Conservation (phyloP, 805 yeast species). For the Saturnispora halmiae region DNA sequence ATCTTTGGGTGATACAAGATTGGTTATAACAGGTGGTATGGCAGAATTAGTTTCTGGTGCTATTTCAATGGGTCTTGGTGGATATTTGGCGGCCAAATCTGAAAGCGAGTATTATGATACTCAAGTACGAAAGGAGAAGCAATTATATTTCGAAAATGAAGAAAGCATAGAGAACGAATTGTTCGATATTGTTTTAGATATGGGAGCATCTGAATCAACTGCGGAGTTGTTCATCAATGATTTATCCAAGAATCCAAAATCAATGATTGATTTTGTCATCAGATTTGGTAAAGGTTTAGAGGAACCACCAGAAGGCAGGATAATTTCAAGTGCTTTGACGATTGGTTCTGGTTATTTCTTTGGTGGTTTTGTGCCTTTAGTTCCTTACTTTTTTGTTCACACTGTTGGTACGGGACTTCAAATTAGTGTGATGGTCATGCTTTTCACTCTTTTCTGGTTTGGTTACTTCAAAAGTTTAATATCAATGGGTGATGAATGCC, state of each 20-base stretch:
- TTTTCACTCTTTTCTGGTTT: slow-evolving; percentile 73
- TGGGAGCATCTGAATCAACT: slow-evolving; percentile 65
- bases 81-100: slow-evolving; percentile 87
- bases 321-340: slow-evolving; percentile 77
- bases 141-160: slow-evolving; percentile 54
- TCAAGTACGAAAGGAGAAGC: slow-evolving; percentile 64
- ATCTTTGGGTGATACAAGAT: slow-evolving; percentile 76
- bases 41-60: slow-evolving; percentile 97
- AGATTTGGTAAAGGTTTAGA: slow-evolving; percentile 88
- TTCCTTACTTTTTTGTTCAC: slow-evolving; percentile 80
- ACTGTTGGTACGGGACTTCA: slow-evolving; percentile 73
- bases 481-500: slow-evolving; percentile 72
- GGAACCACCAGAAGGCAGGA: slow-evolving; percentile 91
- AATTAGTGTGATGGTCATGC: slow-evolving; percentile 71
- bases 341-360: slow-evolving; percentile 83
- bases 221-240: slow-evolving; percentile 66
- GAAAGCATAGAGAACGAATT: slow-evolving; percentile 66
- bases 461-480: slow-evolving; percentile 80
- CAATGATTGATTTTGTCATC: slow-evolving; percentile 78
- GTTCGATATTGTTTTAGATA: slow-evolving; percentile 70
- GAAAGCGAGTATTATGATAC: slow-evolving; percentile 69
- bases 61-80: slow-evolving; percentile 96
- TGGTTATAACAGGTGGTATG: slow-evolving; percentile 95
- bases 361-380: slow-evolving; percentile 86
- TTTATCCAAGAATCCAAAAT: slow-evolving; percentile 66